Percentiles rank a stretch among this genome's conserved stretches.
Conservation (phyloP, 2,329 filamentous ascomycete genomes). For the Fusarium oxysporum region DNA sequence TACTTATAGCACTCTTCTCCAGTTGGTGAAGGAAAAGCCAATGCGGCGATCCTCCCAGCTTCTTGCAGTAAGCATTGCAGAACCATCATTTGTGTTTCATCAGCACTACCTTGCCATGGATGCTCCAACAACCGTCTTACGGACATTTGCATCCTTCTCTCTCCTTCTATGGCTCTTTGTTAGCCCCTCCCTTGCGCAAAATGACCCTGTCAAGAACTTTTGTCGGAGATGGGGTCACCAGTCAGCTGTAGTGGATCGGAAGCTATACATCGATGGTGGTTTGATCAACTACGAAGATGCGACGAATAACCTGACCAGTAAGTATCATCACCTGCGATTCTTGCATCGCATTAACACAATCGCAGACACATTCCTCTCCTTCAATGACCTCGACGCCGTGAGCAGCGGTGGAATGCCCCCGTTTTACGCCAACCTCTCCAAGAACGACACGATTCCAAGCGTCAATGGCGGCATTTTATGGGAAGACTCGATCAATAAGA, state of each 20-base stretch:
- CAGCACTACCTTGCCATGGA: not conserved
- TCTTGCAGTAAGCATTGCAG: too few species aligned
- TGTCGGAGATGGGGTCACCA: conserved; percentile 9
- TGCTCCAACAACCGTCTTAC: not conserved
- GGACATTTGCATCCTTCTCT: not conserved
- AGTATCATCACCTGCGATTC: not conserved
- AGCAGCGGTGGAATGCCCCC: not conserved
- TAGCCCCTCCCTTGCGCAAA: not conserved
- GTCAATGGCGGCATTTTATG: conserved; percentile 3
- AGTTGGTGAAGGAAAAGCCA: not conserved
- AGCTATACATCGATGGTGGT: conserved; percentile 2
- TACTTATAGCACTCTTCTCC: not conserved
- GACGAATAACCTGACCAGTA: not conserved
- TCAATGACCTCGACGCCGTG: not conserved
- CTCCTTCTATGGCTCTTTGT: not conserved
- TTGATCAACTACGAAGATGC: conserved; percentile 4
- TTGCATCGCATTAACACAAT: not conserved
- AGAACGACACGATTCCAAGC: conserved; percentile 9
- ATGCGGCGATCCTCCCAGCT: not conserved
- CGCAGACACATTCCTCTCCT: not conserved
- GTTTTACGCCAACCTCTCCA: not conserved
- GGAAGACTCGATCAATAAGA: conserved; percentile 13
- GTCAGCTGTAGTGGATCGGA: conserved; percentile 2
- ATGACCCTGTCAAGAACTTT: conserved; percentile 1
- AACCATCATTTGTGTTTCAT: not conserved